Conservation (phyloP, 306 rosid species). For the Ziziphus jujuba region DNA sequence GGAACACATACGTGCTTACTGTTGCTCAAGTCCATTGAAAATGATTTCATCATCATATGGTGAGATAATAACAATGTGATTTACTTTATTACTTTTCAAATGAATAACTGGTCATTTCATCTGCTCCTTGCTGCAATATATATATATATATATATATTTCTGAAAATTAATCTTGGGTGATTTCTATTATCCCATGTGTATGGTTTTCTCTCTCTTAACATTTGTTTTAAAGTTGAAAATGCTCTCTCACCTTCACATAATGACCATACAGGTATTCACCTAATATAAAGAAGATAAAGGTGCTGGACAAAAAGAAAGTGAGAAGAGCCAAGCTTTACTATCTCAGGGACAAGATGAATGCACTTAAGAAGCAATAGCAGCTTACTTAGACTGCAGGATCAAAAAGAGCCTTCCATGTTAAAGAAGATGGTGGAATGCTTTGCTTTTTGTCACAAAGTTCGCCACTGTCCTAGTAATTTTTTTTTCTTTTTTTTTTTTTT, state of each 20-base stretch:
- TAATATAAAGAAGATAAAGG: conserved; percentile 95
- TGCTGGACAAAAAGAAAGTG: conserved; percentile 91
- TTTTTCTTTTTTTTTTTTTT: no score
- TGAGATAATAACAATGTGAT: no score
- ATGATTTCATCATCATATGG: no score
- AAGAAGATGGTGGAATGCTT: conserved; percentile 17
- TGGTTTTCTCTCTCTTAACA: not conserved
- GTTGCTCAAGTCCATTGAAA: no score
- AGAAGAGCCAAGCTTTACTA: conserved; percentile 95
- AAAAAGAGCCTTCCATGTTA: not conserved
- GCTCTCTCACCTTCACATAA: conserved; percentile 11
- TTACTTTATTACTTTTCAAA: no score
- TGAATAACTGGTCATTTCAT: no score
- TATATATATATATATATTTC: no score
- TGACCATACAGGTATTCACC: conserved; percentile 75
- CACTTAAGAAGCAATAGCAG: conserved; percentile 59
- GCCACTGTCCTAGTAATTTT: not conserved
- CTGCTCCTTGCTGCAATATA: no score
- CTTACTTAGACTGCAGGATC: not conserved
- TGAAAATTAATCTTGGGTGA: no score
- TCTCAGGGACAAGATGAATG: conserved; percentile 87
- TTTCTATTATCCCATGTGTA: no score
- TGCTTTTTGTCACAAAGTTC: not conserved
- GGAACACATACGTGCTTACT: no score
- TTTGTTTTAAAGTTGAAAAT: conserved; percentile 16